phyloP scores from a whole-genome alignment of 805 yeast genomes.

The Scheffersomyces stipitis region DNA sequence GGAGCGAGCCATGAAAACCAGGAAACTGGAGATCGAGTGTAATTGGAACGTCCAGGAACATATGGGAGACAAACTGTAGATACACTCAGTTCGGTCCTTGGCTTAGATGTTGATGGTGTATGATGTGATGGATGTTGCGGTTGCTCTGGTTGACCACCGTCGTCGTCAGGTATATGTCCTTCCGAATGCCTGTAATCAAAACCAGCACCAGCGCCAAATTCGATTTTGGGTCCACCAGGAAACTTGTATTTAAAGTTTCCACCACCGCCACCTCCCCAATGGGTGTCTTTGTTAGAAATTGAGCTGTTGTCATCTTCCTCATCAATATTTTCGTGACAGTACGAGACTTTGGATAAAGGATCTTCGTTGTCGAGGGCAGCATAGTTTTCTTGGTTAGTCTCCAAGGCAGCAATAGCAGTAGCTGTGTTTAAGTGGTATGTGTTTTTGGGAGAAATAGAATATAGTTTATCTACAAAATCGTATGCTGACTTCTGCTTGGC shows the following conservation, averaged over 20 bases:
- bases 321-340: constrained; percentile 7
- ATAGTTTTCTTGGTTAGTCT: constrained; percentile 6
- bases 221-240: constrained; percentile 21
- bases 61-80: background rate
- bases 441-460: constrained; percentile 42
- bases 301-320: constrained; percentile 1
- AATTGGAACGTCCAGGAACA: background rate
- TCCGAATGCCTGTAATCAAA: constrained; percentile 18
- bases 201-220: constrained; percentile 30
- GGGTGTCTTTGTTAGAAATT: constrained; percentile 8
- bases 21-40: constrained; percentile 8
- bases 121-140: background rate
- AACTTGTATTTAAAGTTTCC: constrained; percentile 18
- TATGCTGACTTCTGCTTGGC: constrained; percentile 19
- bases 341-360: constrained; percentile 3
- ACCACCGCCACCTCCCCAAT: constrained; percentile 28
- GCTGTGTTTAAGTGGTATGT: constrained; percentile 34
- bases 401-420: constrained; percentile 22
- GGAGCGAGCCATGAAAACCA: constrained; percentile 23
- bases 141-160: background rate
- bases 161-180: constrained; percentile 4
- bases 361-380: constrained; percentile 8
- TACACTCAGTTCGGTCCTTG: background rate
- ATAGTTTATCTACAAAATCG: constrained; percentile 33
- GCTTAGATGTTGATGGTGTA: no score